Base-by-base conservation (phyloP, 2,329 filamentous ascomycete species). In the Amesomyces nigricolor region DNA sequence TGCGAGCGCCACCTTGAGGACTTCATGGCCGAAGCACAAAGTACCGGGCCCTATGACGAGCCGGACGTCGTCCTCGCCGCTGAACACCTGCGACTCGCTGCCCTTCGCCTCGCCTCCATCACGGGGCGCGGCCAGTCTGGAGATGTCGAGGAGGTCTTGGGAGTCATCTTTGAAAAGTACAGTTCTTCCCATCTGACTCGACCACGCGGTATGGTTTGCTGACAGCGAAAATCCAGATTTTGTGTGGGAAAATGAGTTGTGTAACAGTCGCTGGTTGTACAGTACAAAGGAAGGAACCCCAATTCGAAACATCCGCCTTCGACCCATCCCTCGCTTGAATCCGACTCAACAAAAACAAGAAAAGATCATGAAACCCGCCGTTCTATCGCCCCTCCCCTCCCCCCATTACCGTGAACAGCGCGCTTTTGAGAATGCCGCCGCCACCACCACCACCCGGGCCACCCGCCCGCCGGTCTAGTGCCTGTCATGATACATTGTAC, bases 101-200 rank as follows among this genome's bases (percentile, higher is more conserved):
- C 89, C 0, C 82, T 86, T 51, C 86, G 83, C 60, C 76, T 96
- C n/a, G 87, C 90, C 2, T 83, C 85, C 55, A 95, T 97, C 64
- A 97, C 91, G 1, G 94, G 94, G 0, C 83, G 83, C 53, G 91
- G 91, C 0, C 89, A 91, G 64, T 82, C 81, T 40, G 89, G 91
- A 2, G 92, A 97, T 70, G 90, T 97, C 14, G 92, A 99, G 69
- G 94, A 97, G 67, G 89, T 99, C 7, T 73, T 99, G 44, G 94
- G 94, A 0, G 91, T 99, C 19, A 91, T 99, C 4, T 99, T 99
- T 73, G 92, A 97, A 71, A 97, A 95, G 89, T 95, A 74, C 51
- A 22, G 51, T 42, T 6, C 22, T 26, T 6, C 17, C 77, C 82
- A 81, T 37, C 40, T 42, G 10, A 46, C 40, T 38, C 11, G 9